Base-by-base conservation (phyloP, 768 basidiomycete species). In the Hericium coralloides region DNA sequence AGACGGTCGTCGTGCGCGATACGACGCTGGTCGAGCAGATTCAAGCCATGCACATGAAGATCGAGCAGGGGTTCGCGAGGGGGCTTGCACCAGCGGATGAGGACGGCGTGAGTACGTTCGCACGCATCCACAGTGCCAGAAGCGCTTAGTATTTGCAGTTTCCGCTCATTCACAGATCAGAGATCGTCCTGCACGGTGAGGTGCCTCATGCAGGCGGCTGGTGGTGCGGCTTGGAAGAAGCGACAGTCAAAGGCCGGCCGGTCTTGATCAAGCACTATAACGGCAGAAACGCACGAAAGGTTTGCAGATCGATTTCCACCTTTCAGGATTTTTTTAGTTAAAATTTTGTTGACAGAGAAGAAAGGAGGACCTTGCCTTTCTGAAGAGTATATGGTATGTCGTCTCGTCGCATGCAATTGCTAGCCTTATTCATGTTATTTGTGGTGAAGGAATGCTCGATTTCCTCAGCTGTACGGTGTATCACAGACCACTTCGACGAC, bases 191-290 rank as follows among this genome's bases (percentile, higher is more conserved):
- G 39, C 25, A 57, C 18, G 56, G 56, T 4, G 52, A 52, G 56
- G 41, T 18, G 7, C 56, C 56, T 9, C 51, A 38, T 20, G 56
- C 47, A 1, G 39, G 56, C 26, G 56, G 56, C 3, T 57, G 56
- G 56, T 57, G 36, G 51, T 49, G 47, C 3, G 50, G 53, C 25
- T 20, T 56, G 18, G 23, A 22, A 4, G 58, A 52, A 36, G 55
- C 58, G 6, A 41, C 36, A 7, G 23, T 56, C 10, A 56, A 56
- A 15, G 51, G 55, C 25, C 48, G 48, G 15, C 38, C 14, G 12
- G 56, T 54, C n/a, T 26, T 58, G 49, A 47, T 55, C 52, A 55
- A 58, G 36, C 53, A 23, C 38, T 60, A 60, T 22, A 25, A 51
- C n/a, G 39, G 52, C 2, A 51, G 39, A 12, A 53, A 38, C 22